Percentiles rank a stretch among this genome's conserved stretches.
phyloP scores from a whole-genome alignment of 441 rosid species.

The Macaranga tanarius region DNA sequence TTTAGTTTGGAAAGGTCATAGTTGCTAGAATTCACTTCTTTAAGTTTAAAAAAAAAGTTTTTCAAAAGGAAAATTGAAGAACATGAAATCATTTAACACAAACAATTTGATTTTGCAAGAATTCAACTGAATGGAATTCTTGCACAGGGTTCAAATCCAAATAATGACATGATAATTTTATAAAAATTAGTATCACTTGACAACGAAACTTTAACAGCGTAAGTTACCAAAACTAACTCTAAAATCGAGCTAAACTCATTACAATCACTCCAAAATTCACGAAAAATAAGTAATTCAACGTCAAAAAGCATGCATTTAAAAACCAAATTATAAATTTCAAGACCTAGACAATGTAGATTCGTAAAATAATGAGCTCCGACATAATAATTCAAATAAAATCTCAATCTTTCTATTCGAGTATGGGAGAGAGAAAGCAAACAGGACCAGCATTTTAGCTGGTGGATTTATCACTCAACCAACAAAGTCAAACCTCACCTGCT shows the following conservation, averaged over 20 bases:
- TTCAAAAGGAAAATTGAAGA: too few species aligned
- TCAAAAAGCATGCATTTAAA: neutral
- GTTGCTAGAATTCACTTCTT: too few species aligned
- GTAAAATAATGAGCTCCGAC: slow-evolving; percentile 7
- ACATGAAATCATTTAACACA: too few species aligned
- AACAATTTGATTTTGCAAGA: too few species aligned
- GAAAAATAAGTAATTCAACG: neutral
- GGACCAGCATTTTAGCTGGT: neutral
- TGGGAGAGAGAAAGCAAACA: neutral
- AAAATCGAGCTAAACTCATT: neutral
- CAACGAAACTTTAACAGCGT: neutral
- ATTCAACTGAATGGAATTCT: neutral
- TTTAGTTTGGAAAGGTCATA: too few species aligned
- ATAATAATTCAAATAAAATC: slow-evolving; percentile 4
- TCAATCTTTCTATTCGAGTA: neutral
- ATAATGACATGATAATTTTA: too few species aligned
- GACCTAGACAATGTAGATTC: slow-evolving; percentile 11
- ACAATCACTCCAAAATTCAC: neutral
- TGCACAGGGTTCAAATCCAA: too few species aligned
- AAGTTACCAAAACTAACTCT: neutral
- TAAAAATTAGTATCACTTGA: too few species aligned
- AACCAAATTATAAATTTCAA: neutral
- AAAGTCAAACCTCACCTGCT: slow-evolving; percentile 11
- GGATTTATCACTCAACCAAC: slow-evolving; percentile 13
- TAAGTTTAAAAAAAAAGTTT: too few species aligned